phyloP scores from a whole-genome alignment of 2,329 filamentous ascomycete species.

The Clarireedia monteithiana region DNA sequence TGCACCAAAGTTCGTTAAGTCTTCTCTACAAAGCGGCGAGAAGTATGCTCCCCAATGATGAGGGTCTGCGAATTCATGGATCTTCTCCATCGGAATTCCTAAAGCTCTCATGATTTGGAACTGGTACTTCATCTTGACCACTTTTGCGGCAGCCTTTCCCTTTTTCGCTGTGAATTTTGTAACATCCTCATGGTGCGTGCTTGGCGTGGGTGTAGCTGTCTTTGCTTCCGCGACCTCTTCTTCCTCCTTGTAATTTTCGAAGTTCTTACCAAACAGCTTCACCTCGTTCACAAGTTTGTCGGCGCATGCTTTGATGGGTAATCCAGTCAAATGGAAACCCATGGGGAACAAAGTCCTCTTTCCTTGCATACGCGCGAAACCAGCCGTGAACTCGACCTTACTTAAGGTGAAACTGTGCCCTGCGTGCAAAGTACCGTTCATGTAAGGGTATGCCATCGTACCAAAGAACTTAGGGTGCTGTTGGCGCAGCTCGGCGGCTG shows the following conservation, averaged over 20 bases:
- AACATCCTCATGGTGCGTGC: conserved; percentile 67
- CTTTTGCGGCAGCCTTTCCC: conserved; percentile 84
- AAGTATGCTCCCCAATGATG: conserved; percentile 89
- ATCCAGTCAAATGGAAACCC: conserved; percentile 93
- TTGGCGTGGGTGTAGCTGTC: conserved; percentile 48
- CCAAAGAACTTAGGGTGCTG: conserved; percentile 89
- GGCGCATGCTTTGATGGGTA: conserved; percentile 96
- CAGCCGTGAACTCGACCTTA: conserved; percentile 88
- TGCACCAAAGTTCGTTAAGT: conserved; percentile 76
- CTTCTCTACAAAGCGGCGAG: conserved; percentile 69
- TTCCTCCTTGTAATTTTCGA: conserved; percentile 66
- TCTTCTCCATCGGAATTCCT: conserved; percentile 79
- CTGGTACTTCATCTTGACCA: conserved; percentile 90
- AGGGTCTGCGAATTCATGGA: conserved; percentile 89
- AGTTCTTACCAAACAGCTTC: conserved; percentile 78
- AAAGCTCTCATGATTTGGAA: conserved; percentile 92
- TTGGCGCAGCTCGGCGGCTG: conserved; percentile 66
- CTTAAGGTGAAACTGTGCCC: conserved; percentile 88
- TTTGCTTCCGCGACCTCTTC: conserved; percentile 43
- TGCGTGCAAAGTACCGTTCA: conserved; percentile 83
- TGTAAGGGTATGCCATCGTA: conserved; percentile 69
- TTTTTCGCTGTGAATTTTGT: conserved; percentile 92
- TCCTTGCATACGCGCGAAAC: conserved; percentile 84
- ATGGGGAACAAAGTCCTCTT: conserved; percentile 82
- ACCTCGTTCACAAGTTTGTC: conserved; percentile 92